A percentile compares a stretch with the other conserved stretches of the same genome.
These are phyloP conservation scores for Entonaema liquescens DNA, from an alignment of 495 filamentous ascomycete genomes.

Conservation along the genomic window DNA sequence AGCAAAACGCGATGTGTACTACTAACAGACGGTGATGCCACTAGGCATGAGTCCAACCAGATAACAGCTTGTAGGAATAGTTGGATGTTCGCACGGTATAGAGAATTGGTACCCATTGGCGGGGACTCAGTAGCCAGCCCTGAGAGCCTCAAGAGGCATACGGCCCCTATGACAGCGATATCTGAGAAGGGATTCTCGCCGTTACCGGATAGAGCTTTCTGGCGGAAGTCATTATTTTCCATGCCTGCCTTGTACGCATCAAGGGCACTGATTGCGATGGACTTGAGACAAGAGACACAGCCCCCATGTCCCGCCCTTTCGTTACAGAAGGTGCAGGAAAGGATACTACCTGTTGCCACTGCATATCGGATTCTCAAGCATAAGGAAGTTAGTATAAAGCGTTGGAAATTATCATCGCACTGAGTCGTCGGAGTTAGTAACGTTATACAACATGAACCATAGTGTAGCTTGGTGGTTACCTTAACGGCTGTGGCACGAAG, in stretches of 20 bases:
- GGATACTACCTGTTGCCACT: constrained; percentile 11
- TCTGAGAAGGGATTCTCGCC: constrained; percentile 56
- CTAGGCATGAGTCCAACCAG: constrained; percentile 55
- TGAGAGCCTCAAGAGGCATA: constrained; percentile 58
- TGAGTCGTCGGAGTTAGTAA: constrained; percentile 7
- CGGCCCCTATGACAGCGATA: constrained; percentile 53
- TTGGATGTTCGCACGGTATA: constrained; percentile 44
- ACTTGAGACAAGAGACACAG: constrained; percentile 49
- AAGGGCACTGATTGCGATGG: constrained; percentile 43
- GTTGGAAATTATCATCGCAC: constrained; percentile 7
- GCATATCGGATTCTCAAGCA: constrained; percentile 23
- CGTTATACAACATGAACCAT: neutral
- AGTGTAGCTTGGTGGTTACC: constrained; percentile 12
- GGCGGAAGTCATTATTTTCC: constrained; percentile 37
- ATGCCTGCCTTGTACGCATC: constrained; percentile 43
- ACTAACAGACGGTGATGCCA: constrained; percentile 46
- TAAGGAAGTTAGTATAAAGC: constrained; percentile 18
- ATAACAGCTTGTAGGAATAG: constrained; percentile 56
- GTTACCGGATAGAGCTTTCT: constrained; percentile 6
- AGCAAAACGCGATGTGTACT: constrained; percentile 55
- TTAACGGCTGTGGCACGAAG: neutral
- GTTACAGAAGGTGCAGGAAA: constrained; percentile 44
- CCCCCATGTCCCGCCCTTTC: constrained; percentile 20
- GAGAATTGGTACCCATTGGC: constrained; percentile 27
- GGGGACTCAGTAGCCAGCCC: constrained; percentile 15